Evolutionary conservation across 2,329 filamentous ascomycete species (phyloP).

Genomic region (Ophiocordyceps robertsii): DNA sequence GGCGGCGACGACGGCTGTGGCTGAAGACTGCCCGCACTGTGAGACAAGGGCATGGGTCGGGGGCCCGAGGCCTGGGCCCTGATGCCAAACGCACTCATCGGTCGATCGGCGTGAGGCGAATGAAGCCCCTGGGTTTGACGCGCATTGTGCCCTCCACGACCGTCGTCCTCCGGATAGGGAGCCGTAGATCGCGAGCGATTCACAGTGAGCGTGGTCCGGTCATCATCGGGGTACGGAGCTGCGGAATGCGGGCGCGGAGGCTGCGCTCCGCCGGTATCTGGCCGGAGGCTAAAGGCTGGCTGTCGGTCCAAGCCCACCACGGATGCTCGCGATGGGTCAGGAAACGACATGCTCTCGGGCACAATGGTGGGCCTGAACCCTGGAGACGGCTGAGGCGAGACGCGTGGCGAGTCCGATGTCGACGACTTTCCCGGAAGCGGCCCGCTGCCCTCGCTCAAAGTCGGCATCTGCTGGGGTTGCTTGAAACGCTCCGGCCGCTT

Average conservation of each 20-base stretch:
- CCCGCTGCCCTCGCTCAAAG: slow-evolving; percentile 29
- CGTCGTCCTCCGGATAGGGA: slow-evolving; percentile 41
- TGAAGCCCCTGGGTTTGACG: slow-evolving; percentile 34
- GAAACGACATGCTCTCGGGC: slow-evolving; percentile 27
- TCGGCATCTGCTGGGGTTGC: slow-evolving; percentile 33
- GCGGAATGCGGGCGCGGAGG: slow-evolving; percentile 36
- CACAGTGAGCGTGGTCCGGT: slow-evolving; percentile 35
- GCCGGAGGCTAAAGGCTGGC: slow-evolving; percentile 38
- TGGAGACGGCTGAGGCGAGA: slow-evolving; percentile 29
- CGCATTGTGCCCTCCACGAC: slow-evolving; percentile 17
- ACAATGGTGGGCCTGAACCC: slow-evolving; percentile 22
- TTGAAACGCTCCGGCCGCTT: slow-evolving; percentile 47
- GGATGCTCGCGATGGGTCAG: slow-evolving; percentile 30
- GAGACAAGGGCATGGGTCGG: slow-evolving; percentile 25
- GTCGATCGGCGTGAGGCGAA: slow-evolving; percentile 33
- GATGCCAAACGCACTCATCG: slow-evolving; percentile 40
- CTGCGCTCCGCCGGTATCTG: slow-evolving; percentile 19
- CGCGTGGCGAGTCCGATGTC: slow-evolving; percentile 15
- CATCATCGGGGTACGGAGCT: slow-evolving; percentile 60
- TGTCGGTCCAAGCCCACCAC: slow-evolving; percentile 23
- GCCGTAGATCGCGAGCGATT: slow-evolving; percentile 31
- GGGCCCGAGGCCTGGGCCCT: slow-evolving; percentile 26
- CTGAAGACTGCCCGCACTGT: slow-evolving; percentile 33
- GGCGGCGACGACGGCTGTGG: slow-evolving; percentile 18
- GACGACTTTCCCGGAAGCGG: slow-evolving; percentile 7